Evolutionary conservation across 306 rosid species (phyloP), one percentile per base, ranked within the genome.

Genomic region (Prunus campanulata): DNA sequence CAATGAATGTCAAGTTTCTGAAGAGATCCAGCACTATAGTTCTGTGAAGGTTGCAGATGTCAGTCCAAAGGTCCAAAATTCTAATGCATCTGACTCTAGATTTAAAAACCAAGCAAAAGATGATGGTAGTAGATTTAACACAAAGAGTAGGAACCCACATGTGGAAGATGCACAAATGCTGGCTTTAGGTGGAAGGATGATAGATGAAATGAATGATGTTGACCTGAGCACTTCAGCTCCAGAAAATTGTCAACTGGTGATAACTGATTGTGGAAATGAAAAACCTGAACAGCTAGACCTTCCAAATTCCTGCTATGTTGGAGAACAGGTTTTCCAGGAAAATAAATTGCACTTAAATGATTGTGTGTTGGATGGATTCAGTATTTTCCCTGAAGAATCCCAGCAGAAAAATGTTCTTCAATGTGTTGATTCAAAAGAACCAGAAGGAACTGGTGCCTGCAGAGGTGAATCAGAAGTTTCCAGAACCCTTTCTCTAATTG

Each of bases 111-210:
- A 69, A 75, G 78, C 74, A 68, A 86, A 86, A 50, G 70, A 55
- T 72, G 79, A 66, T 65, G 57, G 52, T 64, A 76, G 24, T 65
- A 77, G 65, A 56, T 74, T 65, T 66, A 75, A 71, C 77, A 81
- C 22, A 52, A 15, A 46, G 71, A 63, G 75, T 15, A 48, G 30
- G 39, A 63, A 59, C 18, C 35, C 59, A 42, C 68, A n/a, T 77
- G 84, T 67, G 65, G 80, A 72, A 77, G 85, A 85, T 82, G 80
- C 64, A 80, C 74, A 42, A 30, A 54, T 44, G 61, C 79, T 71
- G 62, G 80, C 71, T 22, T 47, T 76, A 27, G 80, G 59, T n/a
- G 73, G 57, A 27, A 77, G 35, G 76, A 48, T 75, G 66, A 39
- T 80, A 62, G 64, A 62, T 72, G 59, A 66, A 77, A 74, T 84